phyloP scores from a whole-genome alignment of 2,329 filamentous ascomycete species.

The Xylaria sp. region DNA sequence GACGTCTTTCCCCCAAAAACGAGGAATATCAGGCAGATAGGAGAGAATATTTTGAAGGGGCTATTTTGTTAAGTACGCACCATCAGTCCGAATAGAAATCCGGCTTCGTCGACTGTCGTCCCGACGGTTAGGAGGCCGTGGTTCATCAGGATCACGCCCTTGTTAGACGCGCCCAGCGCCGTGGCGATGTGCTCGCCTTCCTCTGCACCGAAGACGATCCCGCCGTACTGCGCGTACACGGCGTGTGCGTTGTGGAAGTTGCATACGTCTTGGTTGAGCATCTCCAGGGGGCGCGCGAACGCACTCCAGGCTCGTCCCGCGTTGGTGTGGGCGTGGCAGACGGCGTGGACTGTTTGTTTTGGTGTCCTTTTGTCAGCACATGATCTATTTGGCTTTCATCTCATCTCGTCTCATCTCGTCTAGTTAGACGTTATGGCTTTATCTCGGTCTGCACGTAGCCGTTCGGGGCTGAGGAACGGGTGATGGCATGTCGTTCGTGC shows the following conservation, averaged over 20 bases:
- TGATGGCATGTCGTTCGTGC: not conserved
- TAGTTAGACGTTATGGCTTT: not conserved
- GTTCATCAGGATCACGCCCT: slow-evolving; percentile 69
- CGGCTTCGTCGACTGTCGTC: slow-evolving; percentile 77
- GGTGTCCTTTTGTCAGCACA: slow-evolving; percentile 51
- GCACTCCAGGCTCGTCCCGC: slow-evolving; percentile 75
- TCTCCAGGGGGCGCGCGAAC: slow-evolving; percentile 73
- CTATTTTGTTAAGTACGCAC: not conserved
- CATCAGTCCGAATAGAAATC: slow-evolving; percentile 69
- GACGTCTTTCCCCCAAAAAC: not conserved
- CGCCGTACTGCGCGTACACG: slow-evolving; percentile 68
- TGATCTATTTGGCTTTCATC: not conserved
- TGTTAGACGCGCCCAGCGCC: slow-evolving; percentile 68
- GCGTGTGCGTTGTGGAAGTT: slow-evolving; percentile 73
- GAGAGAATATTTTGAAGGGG: not conserved
- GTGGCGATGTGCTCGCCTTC: slow-evolving; percentile 73
- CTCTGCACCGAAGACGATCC: slow-evolving; percentile 67
- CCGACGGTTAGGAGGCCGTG: slow-evolving; percentile 79
- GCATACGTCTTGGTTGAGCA: slow-evolving; percentile 76
- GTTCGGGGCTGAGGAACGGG: not conserved
- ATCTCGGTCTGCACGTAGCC: not conserved
- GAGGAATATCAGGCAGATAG: too few relatives aligned
- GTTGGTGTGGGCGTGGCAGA: slow-evolving; percentile 75
- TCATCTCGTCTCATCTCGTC: not conserved
- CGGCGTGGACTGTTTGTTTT: slow-evolving; percentile 62